phyloP scores from a whole-genome alignment of 495 filamentous ascomycete genomes.

The Daldinia loculata region DNA sequence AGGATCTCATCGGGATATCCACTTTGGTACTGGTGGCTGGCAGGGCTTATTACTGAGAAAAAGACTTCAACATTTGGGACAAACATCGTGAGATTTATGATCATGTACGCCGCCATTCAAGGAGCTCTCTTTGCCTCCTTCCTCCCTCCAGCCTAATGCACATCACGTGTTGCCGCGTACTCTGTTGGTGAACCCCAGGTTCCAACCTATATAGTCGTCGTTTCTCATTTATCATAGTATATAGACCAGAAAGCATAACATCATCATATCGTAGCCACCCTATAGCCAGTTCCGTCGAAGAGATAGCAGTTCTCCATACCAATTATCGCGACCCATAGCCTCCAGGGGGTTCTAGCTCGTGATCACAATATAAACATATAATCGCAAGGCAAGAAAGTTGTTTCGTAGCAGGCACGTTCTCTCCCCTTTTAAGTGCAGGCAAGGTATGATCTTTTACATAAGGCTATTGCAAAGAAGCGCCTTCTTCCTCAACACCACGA shows the following conservation, averaged over 20 bases:
- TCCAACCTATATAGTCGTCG: not conserved
- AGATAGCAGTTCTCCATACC: not conserved
- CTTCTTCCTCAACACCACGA: not conserved
- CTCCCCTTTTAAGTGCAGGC: not conserved
- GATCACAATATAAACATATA: too few species aligned
- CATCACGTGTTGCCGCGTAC: too few species aligned
- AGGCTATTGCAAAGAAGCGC: not conserved
- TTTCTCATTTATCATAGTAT: not conserved
- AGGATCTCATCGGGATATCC: conserved; percentile 89
- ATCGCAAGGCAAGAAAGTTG: not conserved
- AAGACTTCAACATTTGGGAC: conserved; percentile 41
- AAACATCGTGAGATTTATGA: conserved; percentile 64
- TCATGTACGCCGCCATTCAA: conserved; percentile 83
- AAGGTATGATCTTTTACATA: not conserved
- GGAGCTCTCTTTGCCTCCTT: conserved; percentile 89
- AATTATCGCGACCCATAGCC: not conserved
- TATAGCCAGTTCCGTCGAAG: not conserved
- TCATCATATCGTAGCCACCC: not conserved
- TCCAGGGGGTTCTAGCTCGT: too few species aligned
- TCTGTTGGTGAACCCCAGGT: not conserved
- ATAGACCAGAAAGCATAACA: not conserved
- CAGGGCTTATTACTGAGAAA: conserved; percentile 50
- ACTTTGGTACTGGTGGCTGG: conserved; percentile 87
- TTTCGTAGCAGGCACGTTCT: not conserved
- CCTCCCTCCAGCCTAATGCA: conserved; percentile 79